Evolutionary conservation across 352 stramenopile species (phyloP).

Genomic region (Phytopythium boreale): DNA sequence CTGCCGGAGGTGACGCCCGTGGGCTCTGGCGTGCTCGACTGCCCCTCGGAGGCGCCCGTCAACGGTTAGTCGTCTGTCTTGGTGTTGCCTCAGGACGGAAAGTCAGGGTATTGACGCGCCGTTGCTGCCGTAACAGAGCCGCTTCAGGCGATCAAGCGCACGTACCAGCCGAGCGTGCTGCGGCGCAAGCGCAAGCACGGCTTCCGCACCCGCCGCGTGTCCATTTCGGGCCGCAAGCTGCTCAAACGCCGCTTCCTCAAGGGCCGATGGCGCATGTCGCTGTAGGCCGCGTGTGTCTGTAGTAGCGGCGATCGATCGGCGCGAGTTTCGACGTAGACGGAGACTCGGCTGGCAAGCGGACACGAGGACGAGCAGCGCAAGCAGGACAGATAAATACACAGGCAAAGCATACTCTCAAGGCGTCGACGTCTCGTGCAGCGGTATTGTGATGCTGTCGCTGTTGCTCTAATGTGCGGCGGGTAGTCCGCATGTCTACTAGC

Average conservation of each 20-base stretch:
- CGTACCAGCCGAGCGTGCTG: conserved; percentile 84
- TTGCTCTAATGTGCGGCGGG: background rate
- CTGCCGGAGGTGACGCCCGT: conserved; percentile 33
- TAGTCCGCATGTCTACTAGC: too few species aligned
- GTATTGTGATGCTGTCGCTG: background rate
- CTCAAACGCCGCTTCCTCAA: conserved; percentile 82
- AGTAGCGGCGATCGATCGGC: background rate
- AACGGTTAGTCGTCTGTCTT: conserved; percentile 24
- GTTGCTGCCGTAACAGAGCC: conserved; percentile 30
- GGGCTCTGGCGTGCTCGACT: conserved; percentile 32
- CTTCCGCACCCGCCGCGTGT: conserved; percentile 74
- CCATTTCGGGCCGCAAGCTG: conserved; percentile 73
- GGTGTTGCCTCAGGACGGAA: background rate
- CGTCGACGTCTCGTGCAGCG: background rate
- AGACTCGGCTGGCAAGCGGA: background rate
- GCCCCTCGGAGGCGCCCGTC: conserved; percentile 33
- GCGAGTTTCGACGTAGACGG: background rate
- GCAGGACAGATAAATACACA: background rate
- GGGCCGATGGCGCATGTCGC: conserved; percentile 81
- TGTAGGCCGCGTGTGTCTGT: conserved; percentile 31
- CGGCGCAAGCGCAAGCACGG: conserved; percentile 86
- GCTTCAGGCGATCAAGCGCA: conserved; percentile 77
- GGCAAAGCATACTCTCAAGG: background rate
- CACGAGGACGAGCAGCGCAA: background rate
- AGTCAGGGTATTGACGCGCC: background rate